Base-by-base conservation (phyloP, 1,284 basidiomycete species). In the Puccinia triticina region DNA sequence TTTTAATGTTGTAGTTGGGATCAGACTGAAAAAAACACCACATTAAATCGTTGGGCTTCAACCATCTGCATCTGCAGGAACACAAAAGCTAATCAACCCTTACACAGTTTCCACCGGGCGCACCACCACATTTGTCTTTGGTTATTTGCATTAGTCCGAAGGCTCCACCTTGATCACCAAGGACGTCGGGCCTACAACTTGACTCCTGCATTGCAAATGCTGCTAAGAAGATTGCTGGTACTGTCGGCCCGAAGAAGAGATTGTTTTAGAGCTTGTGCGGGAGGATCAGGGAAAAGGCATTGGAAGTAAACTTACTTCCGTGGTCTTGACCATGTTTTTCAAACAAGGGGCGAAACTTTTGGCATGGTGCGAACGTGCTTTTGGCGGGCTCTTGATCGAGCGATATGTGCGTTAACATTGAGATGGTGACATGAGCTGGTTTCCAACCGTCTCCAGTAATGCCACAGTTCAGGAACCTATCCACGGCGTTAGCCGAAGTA, bases 121-220 rank as follows among this genome's bases (percentile, higher is more conserved):
- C 91, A 81, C 88, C 90, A 67, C 86, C 89, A 85, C 94, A 96
- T 87, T 95, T 95, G 84, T 93, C 92, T 69, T 88, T 86, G 21
- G 92, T 92, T 85, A 95, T 89, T 87, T 96, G 94, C 93, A 95
- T 95, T 79, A 90, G 84, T 64, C 94, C 94, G 84, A 92, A 91
- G 86, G 95, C 94, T 77, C 93, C 93, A 14, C 89, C 92, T 21
- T 84, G 69, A 34, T 91, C 92, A 82, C 94, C 94, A 67, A 91
- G 89, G 7, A 89, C 90, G n/a, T 88, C 83, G 1, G 91, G 89
- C 84, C 92, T 91, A 88, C 94, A 96, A 69, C 89, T 88, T 61
- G 90, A 91, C 87, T 93, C 92, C 86, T 92, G 91, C 91, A 96
- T 92, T 50, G 94, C 93, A 84, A 96, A 92, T 0, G 93, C 90